These are phyloP conservation scores for Volvariella volvacea DNA, from an alignment of 1,284 basidiomycete species.

Conservation along the genomic window DNA sequence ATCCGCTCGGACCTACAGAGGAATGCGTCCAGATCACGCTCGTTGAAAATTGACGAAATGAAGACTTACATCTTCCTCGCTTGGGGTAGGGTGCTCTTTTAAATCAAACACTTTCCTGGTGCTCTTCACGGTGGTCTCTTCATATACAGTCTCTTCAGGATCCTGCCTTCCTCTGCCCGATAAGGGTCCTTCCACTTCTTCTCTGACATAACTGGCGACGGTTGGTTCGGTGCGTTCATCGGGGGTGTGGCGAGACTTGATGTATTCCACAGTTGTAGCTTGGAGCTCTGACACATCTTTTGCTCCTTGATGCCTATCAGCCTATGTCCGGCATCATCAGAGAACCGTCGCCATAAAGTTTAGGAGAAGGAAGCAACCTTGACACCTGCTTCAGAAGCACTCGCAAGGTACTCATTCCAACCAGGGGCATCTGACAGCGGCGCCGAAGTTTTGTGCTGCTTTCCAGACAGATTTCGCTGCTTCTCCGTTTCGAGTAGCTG, in stretches of 20 bases:
- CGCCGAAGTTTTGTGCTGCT: slow-evolving; percentile 45
- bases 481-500: slow-evolving; percentile 56
- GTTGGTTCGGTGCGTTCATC: slow-evolving; percentile 24
- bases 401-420: slow-evolving; percentile 70
- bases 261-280: slow-evolving; percentile 29
- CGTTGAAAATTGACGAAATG: not conserved
- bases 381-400: slow-evolving; percentile 58
- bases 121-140: slow-evolving; percentile 7
- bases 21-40: not conserved
- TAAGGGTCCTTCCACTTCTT: slow-evolving; percentile 33
- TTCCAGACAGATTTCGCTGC: slow-evolving; percentile 39
- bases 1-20: slow-evolving; percentile 20
- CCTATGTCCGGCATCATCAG: slow-evolving; percentile 20
- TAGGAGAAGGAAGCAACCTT: slow-evolving; percentile 42
- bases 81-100: slow-evolving; percentile 14
- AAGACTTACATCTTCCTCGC: slow-evolving; percentile 19
- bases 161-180: slow-evolving; percentile 24
- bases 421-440: slow-evolving; percentile 57
- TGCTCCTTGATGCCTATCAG: slow-evolving; percentile 24
- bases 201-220: slow-evolving; percentile 26
- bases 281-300: slow-evolving; percentile 22
- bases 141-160: slow-evolving; percentile 7
- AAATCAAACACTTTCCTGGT: slow-evolving; percentile 2
- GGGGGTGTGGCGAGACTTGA: slow-evolving; percentile 25
- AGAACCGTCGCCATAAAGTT: not conserved